Evolutionary conservation across 106 monocot species (phyloP), one percentile per base, ranked within the genome.

Genomic region (Ottelia alismoides): DNA sequence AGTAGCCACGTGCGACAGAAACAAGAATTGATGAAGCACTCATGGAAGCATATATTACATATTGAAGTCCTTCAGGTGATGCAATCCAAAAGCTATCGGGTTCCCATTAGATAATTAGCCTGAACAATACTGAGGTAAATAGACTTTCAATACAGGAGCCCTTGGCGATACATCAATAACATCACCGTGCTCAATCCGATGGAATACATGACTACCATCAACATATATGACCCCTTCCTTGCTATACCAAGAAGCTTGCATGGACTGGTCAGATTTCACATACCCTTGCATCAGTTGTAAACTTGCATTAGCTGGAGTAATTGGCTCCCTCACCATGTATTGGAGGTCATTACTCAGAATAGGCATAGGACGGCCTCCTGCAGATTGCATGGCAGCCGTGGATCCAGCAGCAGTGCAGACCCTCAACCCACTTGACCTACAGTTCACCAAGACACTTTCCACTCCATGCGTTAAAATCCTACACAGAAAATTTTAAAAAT

Each of bases 341-440:
- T 98, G 89, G 50, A 98, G 78, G 27, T 89, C 85, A 17, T n/a
- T 28, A 45, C 68, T 61, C 11, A 64, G 60, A 28, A 85, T 77
- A 1, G 78, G 74, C 96, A 98, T 82, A 2, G 72, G 47, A 53
- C 74, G 79, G 22, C 89, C 96, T 31, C 96, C 96, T 23, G 82
- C 85, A 35, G 96, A 98, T 66, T 76, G 74, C 89, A 98, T 89
- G 2, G 96, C 96, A 58, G 96, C 96, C 26, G 96, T 90, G 49
- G 96, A 98, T 58, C 96, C 89, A 24, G 89, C 71, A 55, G 89
- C 76, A 25, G 89, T 98, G 62, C 68, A 85, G 27, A 90, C 72
- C 46, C 96, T 76, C 23, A 98, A 65, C 20, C 89, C 89, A 53
- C 96, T 98, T 51, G 89, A 98, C 48, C 96, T 67, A 31, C 76